Base-by-base conservation (phyloP, 495 filamentous ascomycete species). In the Chaetomium tenue region DNA sequence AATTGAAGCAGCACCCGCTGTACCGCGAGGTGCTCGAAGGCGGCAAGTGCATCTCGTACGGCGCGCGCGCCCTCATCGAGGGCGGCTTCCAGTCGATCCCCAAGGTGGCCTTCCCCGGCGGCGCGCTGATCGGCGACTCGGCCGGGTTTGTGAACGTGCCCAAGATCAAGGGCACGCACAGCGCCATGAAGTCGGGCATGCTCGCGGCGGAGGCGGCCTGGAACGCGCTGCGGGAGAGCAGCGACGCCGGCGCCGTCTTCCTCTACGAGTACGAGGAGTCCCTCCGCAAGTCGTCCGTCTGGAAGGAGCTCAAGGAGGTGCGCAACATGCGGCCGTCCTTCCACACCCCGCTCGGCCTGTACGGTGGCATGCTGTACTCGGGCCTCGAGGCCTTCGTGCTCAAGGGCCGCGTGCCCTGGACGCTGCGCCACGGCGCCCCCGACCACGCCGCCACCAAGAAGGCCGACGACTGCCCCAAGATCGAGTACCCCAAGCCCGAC, bases 91-190 rank as follows among this genome's bases (percentile, higher is more conserved):
- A 99, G 76, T 96, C 91, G 3, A 97, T 99, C 61, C 94, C 94
- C 58, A 97, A 96, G 74, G 92, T 92, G 58, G 87, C 93, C 33
- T 98, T 99, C 78, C 94, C 94, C 26, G 94, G 94, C 50, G 94
- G 94, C 53, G 95, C 95, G 30, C 79, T 99, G 46, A 97, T 99
- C 63, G 94, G 94, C 37, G 95, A 98, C 72, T 92, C 93, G 20
- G 94, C 94, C 42, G 94, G 94, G 13, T 97, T 99, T 74, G 81
- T 99, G 72, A 99, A 99, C 74, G 90, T 99, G 26, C 94, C 94
- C 46, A 98, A 99, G 78, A 91, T 99, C 75, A 99, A 99, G 77
- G 94, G 94, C 66, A 97, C 93, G 7, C 94, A 99, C 76, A 96
- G 94, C 20, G 91, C 94, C 30, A 98, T 99, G 93, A 91, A 90